Evolutionary conservation across 495 filamentous ascomycete species (phyloP).

Genomic region (Pyrenopolyporus hunteri): DNA sequence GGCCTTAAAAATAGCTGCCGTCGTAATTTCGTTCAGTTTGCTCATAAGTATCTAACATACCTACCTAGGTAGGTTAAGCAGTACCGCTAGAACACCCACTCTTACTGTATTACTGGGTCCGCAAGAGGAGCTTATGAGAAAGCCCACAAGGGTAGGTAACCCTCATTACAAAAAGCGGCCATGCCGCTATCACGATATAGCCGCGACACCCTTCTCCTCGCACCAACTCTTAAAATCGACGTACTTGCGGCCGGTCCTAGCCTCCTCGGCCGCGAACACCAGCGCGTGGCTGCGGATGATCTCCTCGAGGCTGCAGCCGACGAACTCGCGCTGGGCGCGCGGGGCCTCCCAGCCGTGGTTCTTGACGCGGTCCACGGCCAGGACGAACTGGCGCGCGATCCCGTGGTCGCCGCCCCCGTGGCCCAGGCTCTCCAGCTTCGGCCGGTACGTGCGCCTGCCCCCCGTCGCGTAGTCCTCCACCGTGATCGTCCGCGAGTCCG

Average conservation of each 20-base stretch:
- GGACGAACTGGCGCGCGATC: slow-evolving; percentile 76
- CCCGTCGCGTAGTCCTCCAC: slow-evolving; percentile 69
- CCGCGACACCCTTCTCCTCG: slow-evolving; percentile 54
- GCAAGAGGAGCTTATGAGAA: no score
- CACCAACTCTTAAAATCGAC: slow-evolving; percentile 85
- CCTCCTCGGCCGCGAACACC: slow-evolving; percentile 94
- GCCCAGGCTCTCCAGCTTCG: slow-evolving; percentile 59
- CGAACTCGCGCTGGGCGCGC: slow-evolving; percentile 73
- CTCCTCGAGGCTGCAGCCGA: slow-evolving; percentile 86
- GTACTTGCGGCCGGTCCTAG: slow-evolving; percentile 69
- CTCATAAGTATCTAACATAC: no score
- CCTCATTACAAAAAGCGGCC: no score
- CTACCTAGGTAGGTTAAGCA: no score
- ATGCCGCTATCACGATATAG: slow-evolving; percentile 2
- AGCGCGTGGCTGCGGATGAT: slow-evolving; percentile 86
- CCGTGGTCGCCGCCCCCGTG: slow-evolving; percentile 92
- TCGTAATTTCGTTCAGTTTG: no score
- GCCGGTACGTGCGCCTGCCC: slow-evolving; percentile 56
- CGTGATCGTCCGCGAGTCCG: slow-evolving; percentile 70
- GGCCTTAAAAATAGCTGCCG: no score
- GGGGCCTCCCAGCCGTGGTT: slow-evolving; percentile 68
- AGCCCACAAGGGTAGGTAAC: no score
- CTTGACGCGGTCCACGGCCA: slow-evolving; percentile 81
- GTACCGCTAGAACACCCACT: no score
- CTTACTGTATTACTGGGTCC: no score